These are phyloP conservation scores for Sporothrix schenckii DNA, from an alignment of 2,329 filamentous ascomycete genomes.

Conservation along the genomic window DNA sequence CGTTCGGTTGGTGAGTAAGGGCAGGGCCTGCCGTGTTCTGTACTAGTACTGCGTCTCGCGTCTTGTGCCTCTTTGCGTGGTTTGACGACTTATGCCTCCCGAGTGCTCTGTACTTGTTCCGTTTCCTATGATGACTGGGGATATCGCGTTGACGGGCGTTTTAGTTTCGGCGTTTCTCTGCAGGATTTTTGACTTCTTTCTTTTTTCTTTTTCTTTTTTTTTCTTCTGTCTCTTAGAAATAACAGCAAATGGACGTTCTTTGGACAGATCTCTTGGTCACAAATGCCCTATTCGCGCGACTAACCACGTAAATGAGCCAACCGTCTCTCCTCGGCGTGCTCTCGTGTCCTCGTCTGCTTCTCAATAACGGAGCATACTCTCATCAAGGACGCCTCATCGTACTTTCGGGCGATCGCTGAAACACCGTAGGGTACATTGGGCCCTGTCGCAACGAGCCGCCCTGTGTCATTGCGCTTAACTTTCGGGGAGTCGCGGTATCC, in stretches of 20 bases:
- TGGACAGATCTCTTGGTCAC: neutral
- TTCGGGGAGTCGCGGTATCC: constrained; percentile 59
- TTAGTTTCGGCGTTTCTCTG: neutral
- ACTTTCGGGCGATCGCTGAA: constrained; percentile 63
- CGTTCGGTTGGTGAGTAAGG: neutral
- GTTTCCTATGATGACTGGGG: neutral
- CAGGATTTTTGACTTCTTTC: neutral
- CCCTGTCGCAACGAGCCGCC: constrained; percentile 55
- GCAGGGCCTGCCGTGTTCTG: constrained; percentile 14
- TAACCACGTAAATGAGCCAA: constrained; percentile 21
- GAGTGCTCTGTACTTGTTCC: constrained; percentile 1
- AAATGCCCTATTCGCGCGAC: no score
- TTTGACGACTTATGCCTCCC: constrained; percentile 16
- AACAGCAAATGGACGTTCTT: constrained; percentile 5
- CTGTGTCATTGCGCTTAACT: constrained; percentile 48
- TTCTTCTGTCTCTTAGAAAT: constrained; percentile 4
- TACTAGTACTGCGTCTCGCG: constrained; percentile 9
- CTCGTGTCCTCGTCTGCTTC: constrained; percentile 52
- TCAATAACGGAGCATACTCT: constrained; percentile 71
- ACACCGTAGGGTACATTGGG: constrained; percentile 57
- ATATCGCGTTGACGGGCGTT: neutral
- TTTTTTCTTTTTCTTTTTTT: neutral
- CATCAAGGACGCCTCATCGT: constrained; percentile 64
- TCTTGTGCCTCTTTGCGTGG: neutral
- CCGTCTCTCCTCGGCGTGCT: constrained; percentile 38